Conservation (phyloP, 345 rosid genomes). For the Carallia pectinifolia region DNA sequence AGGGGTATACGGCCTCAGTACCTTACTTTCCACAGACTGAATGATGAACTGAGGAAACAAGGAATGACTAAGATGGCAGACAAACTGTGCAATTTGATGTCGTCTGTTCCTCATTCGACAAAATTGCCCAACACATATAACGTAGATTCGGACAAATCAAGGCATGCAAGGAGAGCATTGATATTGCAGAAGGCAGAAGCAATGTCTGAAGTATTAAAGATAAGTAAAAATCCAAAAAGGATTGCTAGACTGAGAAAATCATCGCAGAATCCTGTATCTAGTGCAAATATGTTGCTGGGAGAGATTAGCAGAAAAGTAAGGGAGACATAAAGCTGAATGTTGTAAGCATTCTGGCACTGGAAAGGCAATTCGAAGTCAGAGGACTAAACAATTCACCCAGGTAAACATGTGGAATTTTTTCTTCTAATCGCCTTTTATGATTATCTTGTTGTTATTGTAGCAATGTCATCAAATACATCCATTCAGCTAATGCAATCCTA, state of each 20-base stretch:
- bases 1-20: slow-evolving; percentile 73
- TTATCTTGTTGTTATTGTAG: no score
- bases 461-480: no score
- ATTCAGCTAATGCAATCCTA: no score
- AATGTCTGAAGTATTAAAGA: slow-evolving; percentile 65
- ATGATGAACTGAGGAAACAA: slow-evolving; percentile 50
- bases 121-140: slow-evolving; percentile 50
- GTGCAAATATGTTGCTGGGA: slow-evolving; percentile 16
- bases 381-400: no score
- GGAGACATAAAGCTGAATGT: neutral
- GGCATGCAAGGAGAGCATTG: slow-evolving; percentile 43
- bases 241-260: slow-evolving; percentile 17
- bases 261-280: slow-evolving; percentile 15
- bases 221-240: slow-evolving; percentile 62
- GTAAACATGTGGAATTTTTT: no score
- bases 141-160: slow-evolving; percentile 26
- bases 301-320: slow-evolving; percentile 8
- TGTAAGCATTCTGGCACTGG: neutral
- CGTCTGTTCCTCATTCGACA: slow-evolving; percentile 63
- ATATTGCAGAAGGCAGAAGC: slow-evolving; percentile 68
- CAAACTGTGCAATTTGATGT: slow-evolving; percentile 53
- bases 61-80: slow-evolving; percentile 58
- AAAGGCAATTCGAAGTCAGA: neutral
- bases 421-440: no score
- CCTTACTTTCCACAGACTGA: slow-evolving; percentile 65